phyloP scores from a whole-genome alignment of 805 yeast species.

The Isabelozyma rhagii region DNA sequence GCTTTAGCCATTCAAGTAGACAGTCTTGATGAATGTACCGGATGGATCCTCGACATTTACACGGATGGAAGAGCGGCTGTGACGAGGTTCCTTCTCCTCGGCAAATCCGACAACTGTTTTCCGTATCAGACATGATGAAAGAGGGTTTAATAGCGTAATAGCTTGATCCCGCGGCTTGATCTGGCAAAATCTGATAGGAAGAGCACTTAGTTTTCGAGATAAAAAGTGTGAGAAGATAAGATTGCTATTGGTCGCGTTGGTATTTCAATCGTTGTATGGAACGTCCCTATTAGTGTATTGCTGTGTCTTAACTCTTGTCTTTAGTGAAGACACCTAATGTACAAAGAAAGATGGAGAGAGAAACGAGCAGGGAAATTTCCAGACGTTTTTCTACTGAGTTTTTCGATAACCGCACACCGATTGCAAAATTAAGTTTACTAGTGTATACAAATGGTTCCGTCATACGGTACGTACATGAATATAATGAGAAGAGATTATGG shows the following conservation, averaged over 20 bases:
- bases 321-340: too few relatives aligned
- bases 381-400: background rate
- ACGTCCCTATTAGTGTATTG: too few relatives aligned
- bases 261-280: too few relatives aligned
- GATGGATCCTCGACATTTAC: constrained; percentile 92
- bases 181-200: too few relatives aligned
- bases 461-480: background rate
- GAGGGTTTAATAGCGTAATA: background rate
- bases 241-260: too few relatives aligned
- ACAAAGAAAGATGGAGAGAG: background rate
- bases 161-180: background rate
- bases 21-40: constrained; percentile 93
- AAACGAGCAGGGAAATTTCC: background rate
- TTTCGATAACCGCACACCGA: background rate
- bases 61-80: constrained; percentile 86
- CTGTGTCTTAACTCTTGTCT: too few relatives aligned
- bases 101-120: constrained; percentile 82
- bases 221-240: too few relatives aligned
- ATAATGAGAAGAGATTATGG: background rate
- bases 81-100: constrained; percentile 81
- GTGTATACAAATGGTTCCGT: background rate
- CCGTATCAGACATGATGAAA: constrained; percentile 14
- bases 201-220: too few relatives aligned
- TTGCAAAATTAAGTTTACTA: background rate
- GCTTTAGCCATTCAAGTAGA: constrained; percentile 80